These are phyloP conservation scores for Erigeron canadensis DNA, from an alignment of 129 eudicot species.

Conservation along the genomic window DNA sequence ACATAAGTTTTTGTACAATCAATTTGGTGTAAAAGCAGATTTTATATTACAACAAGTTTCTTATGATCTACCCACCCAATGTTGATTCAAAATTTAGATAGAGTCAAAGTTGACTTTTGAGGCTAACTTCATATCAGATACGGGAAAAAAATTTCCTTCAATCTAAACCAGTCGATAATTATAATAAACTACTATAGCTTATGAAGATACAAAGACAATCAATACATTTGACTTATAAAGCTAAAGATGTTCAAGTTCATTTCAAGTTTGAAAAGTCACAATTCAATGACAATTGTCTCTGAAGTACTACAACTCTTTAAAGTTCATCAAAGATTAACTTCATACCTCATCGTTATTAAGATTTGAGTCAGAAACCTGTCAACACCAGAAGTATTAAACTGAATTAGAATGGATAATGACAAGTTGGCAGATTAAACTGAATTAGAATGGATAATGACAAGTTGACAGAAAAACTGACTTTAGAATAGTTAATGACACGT, in stretches of 20 bases:
- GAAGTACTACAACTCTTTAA: no score
- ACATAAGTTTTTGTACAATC: background rate
- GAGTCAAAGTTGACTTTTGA: background rate
- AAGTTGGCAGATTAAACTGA: background rate
- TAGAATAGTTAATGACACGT: no score
- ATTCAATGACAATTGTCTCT: no score
- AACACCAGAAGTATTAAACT: constrained; percentile 10
- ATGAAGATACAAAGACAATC: background rate
- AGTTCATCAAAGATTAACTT: background rate
- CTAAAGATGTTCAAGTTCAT: constrained; percentile 1
- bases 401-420: background rate
- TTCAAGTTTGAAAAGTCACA: background rate
- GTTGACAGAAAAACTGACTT: background rate
- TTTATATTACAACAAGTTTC: background rate
- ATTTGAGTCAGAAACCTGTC: constrained; percentile 47
- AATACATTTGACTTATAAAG: background rate
- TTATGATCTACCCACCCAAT: background rate
- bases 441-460: background rate
- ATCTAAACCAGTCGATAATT: constrained; percentile 1
- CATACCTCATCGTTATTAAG: constrained; percentile 52
- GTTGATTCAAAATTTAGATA: constrained; percentile 6
- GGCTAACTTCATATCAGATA: background rate
- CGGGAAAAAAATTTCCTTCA: background rate
- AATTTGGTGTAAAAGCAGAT: background rate
- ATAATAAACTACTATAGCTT: background rate